Percentiles rank a stretch among this genome's conserved stretches.
phyloP scores from a whole-genome alignment of 306 rosid species.

The Crataegus laevigata region DNA sequence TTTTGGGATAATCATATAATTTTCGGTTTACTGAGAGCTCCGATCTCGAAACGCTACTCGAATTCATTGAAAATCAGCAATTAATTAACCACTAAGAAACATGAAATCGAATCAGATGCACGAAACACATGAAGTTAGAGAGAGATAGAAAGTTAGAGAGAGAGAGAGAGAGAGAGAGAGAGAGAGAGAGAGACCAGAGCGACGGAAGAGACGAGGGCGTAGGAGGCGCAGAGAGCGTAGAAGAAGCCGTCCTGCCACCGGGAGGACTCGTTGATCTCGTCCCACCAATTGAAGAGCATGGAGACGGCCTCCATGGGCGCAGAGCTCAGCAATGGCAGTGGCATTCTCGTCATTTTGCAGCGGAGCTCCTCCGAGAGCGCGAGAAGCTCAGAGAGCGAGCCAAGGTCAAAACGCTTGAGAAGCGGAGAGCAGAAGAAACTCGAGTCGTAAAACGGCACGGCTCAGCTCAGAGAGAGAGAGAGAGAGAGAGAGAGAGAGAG shows the following conservation, averaged over 20 bases:
- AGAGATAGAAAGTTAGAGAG: background rate
- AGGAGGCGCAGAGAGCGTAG: conserved; percentile 67
- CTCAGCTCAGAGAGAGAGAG: conserved; percentile 1
- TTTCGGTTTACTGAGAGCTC: background rate
- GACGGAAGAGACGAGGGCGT: conserved; percentile 65
- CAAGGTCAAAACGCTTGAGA: conserved; percentile 1
- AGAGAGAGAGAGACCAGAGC: conserved; percentile 53
- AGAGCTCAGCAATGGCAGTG: conserved; percentile 20
- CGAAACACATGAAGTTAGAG: background rate
- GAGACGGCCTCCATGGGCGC: conserved; percentile 24
- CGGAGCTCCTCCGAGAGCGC: background rate
- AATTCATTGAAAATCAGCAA: background rate
- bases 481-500: background rate
- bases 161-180: conserved; percentile 14
- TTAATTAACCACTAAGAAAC: background rate
- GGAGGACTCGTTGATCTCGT: conserved; percentile 41
- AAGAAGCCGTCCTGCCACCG: conserved; percentile 54
- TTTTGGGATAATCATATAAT: background rate
- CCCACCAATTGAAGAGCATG: conserved; percentile 49
- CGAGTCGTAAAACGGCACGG: background rate
- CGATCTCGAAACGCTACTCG: background rate
- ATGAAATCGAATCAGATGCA: background rate
- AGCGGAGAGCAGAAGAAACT: background rate
- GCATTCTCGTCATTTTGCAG: conserved; percentile 36
- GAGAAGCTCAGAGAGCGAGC: background rate